These are phyloP conservation scores for Nicotiana tomentosiformis DNA, from an alignment of 257 asterid species.

Conservation along the genomic window DNA sequence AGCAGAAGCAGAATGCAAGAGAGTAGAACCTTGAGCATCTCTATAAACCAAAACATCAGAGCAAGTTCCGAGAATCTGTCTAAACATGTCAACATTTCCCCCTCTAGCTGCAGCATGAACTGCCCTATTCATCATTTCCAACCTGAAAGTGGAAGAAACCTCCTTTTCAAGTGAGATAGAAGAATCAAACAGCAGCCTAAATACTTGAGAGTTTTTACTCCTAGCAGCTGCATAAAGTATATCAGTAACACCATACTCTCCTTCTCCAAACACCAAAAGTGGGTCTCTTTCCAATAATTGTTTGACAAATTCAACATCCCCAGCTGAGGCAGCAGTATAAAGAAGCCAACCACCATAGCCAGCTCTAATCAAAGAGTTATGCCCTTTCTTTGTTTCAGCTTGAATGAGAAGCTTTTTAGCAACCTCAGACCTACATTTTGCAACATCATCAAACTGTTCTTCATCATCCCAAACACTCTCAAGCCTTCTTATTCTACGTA, in stretches of 20 bases:
- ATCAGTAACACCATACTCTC: constrained; percentile 89
- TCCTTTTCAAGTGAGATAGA: constrained; percentile 27
- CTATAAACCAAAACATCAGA: constrained; percentile 54
- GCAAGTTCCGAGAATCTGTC: constrained; percentile 46
- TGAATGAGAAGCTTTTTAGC: constrained; percentile 61
- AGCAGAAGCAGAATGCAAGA: constrained; percentile 76
- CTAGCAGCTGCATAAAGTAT: constrained; percentile 78
- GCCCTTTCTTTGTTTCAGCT: constrained; percentile 44
- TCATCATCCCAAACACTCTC: constrained; percentile 92
- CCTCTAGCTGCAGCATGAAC: constrained; percentile 89
- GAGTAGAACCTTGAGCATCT: constrained; percentile 69
- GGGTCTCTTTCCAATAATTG: constrained; percentile 65
- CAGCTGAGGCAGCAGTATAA: constrained; percentile 89
- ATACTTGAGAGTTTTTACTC: constrained; percentile 53
- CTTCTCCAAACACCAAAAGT: constrained; percentile 79
- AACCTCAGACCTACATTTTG: constrained; percentile 58
- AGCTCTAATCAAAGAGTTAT: constrained; percentile 64
- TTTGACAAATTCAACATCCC: constrained; percentile 55
- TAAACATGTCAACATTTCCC: constrained; percentile 60
- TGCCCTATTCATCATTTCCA: constrained; percentile 66
- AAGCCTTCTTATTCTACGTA: constrained; percentile 71
- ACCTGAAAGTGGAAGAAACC: constrained; percentile 31
- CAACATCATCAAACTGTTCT: constrained; percentile 43
- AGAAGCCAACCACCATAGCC: constrained; percentile 99
- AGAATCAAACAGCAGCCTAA: constrained; percentile 48